Evolutionary conservation across 305 asterid genomes (phyloP), one percentile per base, ranked within the genome.

Genomic region (Fraxinus dipetala): DNA sequence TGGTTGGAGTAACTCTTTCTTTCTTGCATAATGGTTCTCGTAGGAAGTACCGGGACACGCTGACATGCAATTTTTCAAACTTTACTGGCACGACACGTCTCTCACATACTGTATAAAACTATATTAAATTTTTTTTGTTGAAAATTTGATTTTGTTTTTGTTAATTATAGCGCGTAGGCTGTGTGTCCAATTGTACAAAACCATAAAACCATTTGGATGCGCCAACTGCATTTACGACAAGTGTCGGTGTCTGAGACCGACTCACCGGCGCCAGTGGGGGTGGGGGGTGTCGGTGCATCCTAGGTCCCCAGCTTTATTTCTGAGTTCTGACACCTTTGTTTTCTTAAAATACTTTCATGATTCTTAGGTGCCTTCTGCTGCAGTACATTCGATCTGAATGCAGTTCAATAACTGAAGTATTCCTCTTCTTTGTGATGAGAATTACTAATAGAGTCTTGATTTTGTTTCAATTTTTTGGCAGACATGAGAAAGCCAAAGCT

Each of bases 401-500:
- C 18, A 3, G 34, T 1, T 26, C 8, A 3, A 11, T 65, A 61
- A 65, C 20, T 1, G 35, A 65, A 4, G 6, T 0, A 9, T 24
- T 24, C 6, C 14, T 63, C 81, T 76, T 81, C 35, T 76, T 78
- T 83, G n/a, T 72, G 40, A 78, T 83, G 76, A 24, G 48, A 82
- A 31, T 81, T 69, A 36, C 54, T 72, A 75, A 32, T 77, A 1
- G 16, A 40, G 79, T 40, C 79, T 72, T 81, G 20, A 30, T 78
- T 74, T 83, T 79, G 75, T 77, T 81, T 78, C 48, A 43, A 77
- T 84, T 72, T 80, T 67, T 81, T 80, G 76, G 78, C 92, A 95
- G 99, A 95, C 84, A 89, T 95, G 97, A 90, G 95, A 79, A 84
- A 86, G 51, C 98, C 97, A 67, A 93, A 94, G 88, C 88, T 92